Base-by-base conservation (phyloP, 2,329 filamentous ascomycete genomes). In the Stemphylium lycopersici region DNA sequence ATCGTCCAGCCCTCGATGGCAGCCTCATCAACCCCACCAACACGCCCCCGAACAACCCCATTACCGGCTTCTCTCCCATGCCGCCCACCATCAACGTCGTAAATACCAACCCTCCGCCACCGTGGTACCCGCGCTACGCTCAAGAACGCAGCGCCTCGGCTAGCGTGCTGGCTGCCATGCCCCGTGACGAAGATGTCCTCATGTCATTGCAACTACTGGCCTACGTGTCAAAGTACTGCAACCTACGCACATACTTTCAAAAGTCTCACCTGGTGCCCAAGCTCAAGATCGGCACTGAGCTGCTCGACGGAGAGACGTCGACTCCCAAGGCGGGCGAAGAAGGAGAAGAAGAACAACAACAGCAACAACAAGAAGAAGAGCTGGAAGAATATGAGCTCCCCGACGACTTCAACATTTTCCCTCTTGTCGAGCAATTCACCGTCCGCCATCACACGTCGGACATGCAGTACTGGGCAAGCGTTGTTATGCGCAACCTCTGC, bases 391-490 rank as follows among this genome's bases (percentile, higher is more conserved):
- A 96, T 71, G 79, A 96, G 22, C 83, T 96, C 6, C 90, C 93
- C 12, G 93, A 98, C 70, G 91, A 98, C 75, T 93, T 96, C 78
- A 99, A 99, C 77, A 96, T 99, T 63, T 99, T 99, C 78, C 95
- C 95, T 2, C 81, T 99, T 32, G 95, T 99, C 42, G 95, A 99
- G 77, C 98, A 97, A 76, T 99, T 98, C 74, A 99, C 95, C 4
- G 91, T 97, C 26, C 87, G 95, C 61, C 92, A 97, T 71, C 91
- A 97, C 77, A 92, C 90, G 61, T 90, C 91, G 55, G 93, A 97
- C 73, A 99, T 99, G 95, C 93, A 97, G 76, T 99, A 99, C 79
- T 99, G 95, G 95, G 95, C 95, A 15, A 95, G 93, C 58, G 95
- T 99, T 13, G 95, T 99, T 40, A 99, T 99, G 95, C 86, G 95